Evolutionary conservation across 768 basidiomycete genomes (phyloP), one percentile per base, ranked within the genome.

Genomic region (Kwoniella europaea): DNA sequence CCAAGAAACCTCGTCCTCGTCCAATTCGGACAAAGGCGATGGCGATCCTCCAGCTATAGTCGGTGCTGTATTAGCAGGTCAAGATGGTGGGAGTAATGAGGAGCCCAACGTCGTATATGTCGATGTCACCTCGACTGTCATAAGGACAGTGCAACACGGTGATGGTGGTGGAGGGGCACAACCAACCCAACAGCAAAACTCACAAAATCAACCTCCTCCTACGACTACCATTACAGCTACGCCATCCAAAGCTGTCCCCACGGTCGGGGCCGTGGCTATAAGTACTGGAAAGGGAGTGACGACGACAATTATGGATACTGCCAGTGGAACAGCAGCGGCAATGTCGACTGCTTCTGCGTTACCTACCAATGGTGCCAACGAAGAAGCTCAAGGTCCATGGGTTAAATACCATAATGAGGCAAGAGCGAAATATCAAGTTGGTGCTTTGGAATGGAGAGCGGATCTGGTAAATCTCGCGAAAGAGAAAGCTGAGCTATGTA

Each of bases 401-500:
- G 58, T 72, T 7, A 43, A 53, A n/a, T 27, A 50, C 6, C 68
- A 73, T 41, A 69, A 72, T 56, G 24, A 42, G 1, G 63, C 59
- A 4, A 52, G 72, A 58, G 27, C 12, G 15, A 42, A 57, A 24
- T 69, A 69, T 44, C 63, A 64, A n/a, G 66, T 57, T 41, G 41
- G 20, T n/a, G n/a, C 12, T 13, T 58, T 69, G 3, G 3, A n/a
- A 18, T 73, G 63, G 57, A 52, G 50, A 15, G 52, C 20, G 10
- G 63, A 63, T 59, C 58, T 72, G 7, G 67, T 63, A 4, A 18
- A n/a, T 20, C 22, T 59, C 4, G 71, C 71, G 4, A 24, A 72
- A 50, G 43, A 41, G 35, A 58, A 68, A 35, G 71, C 71, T 22
- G 12, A 64, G 42, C 27, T 46, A 16, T 72, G 71, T 54, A 72